Base-by-base conservation (phyloP, 768 basidiomycete genomes). In the Coprinopsis sp. region DNA sequence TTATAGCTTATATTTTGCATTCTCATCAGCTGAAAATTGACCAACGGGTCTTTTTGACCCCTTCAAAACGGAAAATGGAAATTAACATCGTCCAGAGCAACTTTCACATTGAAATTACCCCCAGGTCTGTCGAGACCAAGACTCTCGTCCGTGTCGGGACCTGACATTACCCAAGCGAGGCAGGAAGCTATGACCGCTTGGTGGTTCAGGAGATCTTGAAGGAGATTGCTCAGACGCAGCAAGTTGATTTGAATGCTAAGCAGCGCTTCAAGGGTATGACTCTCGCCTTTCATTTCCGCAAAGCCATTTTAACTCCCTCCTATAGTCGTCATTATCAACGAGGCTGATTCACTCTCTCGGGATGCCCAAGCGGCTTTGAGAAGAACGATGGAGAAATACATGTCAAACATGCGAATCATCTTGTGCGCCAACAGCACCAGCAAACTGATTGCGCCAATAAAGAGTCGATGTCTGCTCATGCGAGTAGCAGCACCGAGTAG, bases 381-480 rank as follows among this genome's bases (percentile, higher is more conserved):
- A 58, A 77, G 95, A 47, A 99, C 95, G 8, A 99, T 98, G 95
- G 95, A 99, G 63, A 98, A 97, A 66, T 98, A 95, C 72, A 97
- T 96, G 88, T 82, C 85, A 33, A 99, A 97, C 63, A 79, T 99
- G 80, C 82, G 95, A 23, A 85, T 99, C 58, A 95, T 99, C 55
- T 76, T 99, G 1, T 97, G 94, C 61, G 93, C 94, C 18, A 94
- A 93, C 64, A 92, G 89, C 60, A 97, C 95, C 3, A 88, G 87
- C 60, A 85, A 86, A 54, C 84, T 99, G 44, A 98, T 99, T 59
- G 92, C 93, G 1, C 96, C 95, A 4, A 99, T 99, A 61, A 87
- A 89, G 63, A 91, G 88, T 76, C 81, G 95, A 49, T 98, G 96
- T 70, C 72, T 99, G 33, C 75, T 99, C 25, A 79, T 99, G 58